A percentile compares a stretch with the other conserved stretches of the same genome.
Conservation (phyloP, 768 basidiomycete species). For the Leucosporidium creatinivorum region DNA sequence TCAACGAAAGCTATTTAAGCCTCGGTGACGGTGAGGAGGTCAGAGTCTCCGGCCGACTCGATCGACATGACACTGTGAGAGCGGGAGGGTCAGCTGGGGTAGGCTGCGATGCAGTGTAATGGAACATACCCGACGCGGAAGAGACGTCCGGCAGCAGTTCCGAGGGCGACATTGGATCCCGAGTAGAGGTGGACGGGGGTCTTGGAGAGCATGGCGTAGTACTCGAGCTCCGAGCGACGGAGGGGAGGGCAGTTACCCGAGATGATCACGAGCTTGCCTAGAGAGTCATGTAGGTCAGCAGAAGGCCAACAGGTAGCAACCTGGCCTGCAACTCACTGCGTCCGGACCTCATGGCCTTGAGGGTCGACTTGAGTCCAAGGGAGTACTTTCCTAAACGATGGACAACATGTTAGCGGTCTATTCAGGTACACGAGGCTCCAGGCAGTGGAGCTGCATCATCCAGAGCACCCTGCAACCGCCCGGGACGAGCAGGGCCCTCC, state of each 20-base stretch:
- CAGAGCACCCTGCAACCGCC: no score
- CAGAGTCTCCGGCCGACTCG: constrained; percentile 90
- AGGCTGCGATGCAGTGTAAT: constrained; percentile 33
- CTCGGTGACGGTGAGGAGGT: constrained; percentile 64
- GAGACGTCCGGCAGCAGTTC: constrained; percentile 96
- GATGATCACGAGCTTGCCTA: constrained; percentile 97
- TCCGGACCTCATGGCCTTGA: constrained; percentile 96
- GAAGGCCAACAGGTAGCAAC: background rate
- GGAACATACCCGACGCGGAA: constrained; percentile 81
- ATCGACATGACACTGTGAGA: constrained; percentile 84
- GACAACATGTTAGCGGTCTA: no score
- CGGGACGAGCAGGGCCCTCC: no score
- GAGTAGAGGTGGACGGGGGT: constrained; percentile 96
- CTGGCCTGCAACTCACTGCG: constrained; percentile 62
- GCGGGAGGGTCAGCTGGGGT: constrained; percentile 4
- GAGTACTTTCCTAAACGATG: constrained; percentile 66
- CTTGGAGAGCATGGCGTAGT: constrained; percentile 89
- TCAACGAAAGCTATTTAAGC: background rate
- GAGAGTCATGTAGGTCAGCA: background rate
- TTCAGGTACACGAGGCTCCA: no score
- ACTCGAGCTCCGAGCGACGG: constrained; percentile 98
- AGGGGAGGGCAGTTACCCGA: constrained; percentile 98
- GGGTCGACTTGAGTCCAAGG: constrained; percentile 93
- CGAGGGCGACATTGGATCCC: constrained; percentile 95
- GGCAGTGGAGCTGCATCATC: no score